These are phyloP conservation scores for Leucaena leucocephala DNA, from an alignment of 306 rosid genomes.

Conservation along the genomic window DNA sequence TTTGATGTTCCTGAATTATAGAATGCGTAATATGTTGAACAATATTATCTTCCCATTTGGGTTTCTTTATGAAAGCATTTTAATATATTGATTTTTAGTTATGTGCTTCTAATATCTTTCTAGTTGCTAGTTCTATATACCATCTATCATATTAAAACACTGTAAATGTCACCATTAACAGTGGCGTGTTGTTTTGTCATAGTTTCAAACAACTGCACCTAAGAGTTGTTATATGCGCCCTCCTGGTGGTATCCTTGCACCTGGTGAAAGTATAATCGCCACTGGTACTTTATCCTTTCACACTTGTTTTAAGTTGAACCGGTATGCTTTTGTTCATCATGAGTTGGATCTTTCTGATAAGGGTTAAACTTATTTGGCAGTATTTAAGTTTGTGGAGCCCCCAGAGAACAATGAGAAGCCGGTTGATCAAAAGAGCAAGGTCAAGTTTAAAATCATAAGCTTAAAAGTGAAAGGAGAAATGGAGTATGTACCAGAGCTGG, in stretches of 20 bases:
- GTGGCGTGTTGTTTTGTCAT: constrained; percentile 40
- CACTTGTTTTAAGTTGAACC: constrained; percentile 21
- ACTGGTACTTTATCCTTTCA: constrained; percentile 63
- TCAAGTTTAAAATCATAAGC: constrained; percentile 97
- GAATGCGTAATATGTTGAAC: constrained; percentile 12
- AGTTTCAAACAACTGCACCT: constrained; percentile 99
- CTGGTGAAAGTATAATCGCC: constrained; percentile 81
- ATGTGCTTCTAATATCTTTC: not conserved
- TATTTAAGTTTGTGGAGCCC: constrained; percentile 95
- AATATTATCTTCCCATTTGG: constrained; percentile 10
- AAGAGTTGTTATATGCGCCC: constrained; percentile 99
- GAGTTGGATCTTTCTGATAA: constrained; percentile 32
- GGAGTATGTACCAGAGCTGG: constrained; percentile 96
- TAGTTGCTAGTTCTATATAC: not conserved
- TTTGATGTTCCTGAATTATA: constrained; percentile 3
- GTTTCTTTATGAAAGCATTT: constrained; percentile 11
- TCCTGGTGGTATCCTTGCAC: constrained; percentile 92
- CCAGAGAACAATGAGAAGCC: constrained; percentile 84
- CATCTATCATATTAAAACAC: constrained; percentile 1
- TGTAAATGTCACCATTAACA: constrained; percentile 14
- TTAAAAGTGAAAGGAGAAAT: constrained; percentile 84
- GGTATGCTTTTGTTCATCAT: constrained; percentile 19
- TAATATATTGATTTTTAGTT: constrained; percentile 1
- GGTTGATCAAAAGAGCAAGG: constrained; percentile 78
- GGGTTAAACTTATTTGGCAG: constrained; percentile 53